Evolutionary conservation across 352 stramenopile genomes (phyloP), one percentile per base, ranked within the genome.

Genomic region (Pythium dissotocum): DNA sequence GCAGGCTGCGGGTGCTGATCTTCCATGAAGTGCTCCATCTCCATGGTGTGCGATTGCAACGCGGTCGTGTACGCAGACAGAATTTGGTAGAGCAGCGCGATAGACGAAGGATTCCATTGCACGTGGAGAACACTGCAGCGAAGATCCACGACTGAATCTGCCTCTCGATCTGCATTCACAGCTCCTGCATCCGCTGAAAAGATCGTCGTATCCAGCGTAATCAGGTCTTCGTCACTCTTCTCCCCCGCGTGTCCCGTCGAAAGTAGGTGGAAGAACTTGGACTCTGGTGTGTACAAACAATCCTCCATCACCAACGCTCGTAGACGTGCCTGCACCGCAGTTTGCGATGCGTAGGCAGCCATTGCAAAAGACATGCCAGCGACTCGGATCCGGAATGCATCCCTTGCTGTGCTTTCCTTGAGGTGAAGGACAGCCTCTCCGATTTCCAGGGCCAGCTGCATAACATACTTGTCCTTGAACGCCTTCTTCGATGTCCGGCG

Each of bases 31-130:
- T 55, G 21, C 2, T 49, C 24, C 55, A 38, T 5, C 54, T 57
- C 26, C n/a, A 59, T 49, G 33, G 46, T 69, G 46, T 84, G 70
- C 7, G 72, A n/a, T 46, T 89, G 78, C 24, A 92, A 70, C 0
- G 82, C 73, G 33, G 65, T 75, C n/a, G 78, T 73, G 44, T 91
- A 93, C 7, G 77, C 72, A 5, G 82, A 83, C 49, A 83, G 38
- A 63, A 95, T 88, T 16, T 86, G 83, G 61, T 91, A 91, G 59
- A 93, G 63, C 30, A 93, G 46, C 28, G 82, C 80, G 62, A 95
- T 85, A 0, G 87, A 95, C 30, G 87, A 93, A 33, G 87, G 87
- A 60, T 95, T 95, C 87, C 87, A 95, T 59, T 95, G 87, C 30
- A 95, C 32, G 65, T 92, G 73, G 16, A 95, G 64, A 28, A 91